phyloP scores from a whole-genome alignment of 1,284 basidiomycete genomes.

The Pseudozyma flocculosa region DNA sequence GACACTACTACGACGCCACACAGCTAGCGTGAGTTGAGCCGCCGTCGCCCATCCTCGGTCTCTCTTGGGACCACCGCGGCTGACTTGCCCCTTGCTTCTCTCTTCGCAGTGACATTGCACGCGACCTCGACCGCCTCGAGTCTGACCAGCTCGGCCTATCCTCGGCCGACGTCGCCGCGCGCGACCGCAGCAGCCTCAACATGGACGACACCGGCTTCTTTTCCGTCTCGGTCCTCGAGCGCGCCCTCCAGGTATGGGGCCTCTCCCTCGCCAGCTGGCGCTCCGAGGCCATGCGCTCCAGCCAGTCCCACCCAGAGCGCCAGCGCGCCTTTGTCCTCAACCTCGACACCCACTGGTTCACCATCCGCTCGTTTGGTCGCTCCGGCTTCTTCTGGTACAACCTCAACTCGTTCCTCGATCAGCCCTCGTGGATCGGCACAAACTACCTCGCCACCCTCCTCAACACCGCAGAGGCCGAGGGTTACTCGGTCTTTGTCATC shows the following conservation, averaged over 20 bases:
- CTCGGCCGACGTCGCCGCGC: slow-evolving; percentile 18
- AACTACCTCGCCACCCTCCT: slow-evolving; percentile 51
- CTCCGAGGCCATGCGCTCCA: slow-evolving; percentile 25
- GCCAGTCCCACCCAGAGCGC: slow-evolving; percentile 37
- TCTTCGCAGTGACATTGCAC: slow-evolving; percentile 27
- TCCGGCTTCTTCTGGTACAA: slow-evolving; percentile 49
- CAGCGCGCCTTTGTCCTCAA: slow-evolving; percentile 55
- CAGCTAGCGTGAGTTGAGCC: slow-evolving; percentile 31
- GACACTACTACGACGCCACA: slow-evolving; percentile 50
- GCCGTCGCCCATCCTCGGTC: neutral
- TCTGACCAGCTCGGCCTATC: slow-evolving; percentile 34
- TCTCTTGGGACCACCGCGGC: too few relatives aligned
- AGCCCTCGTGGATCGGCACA: slow-evolving; percentile 49
- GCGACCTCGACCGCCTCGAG: slow-evolving; percentile 39
- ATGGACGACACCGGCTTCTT: slow-evolving; percentile 57
- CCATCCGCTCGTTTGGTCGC: slow-evolving; percentile 47
- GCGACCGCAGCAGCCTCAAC: slow-evolving; percentile 33
- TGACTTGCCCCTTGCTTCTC: too few relatives aligned
- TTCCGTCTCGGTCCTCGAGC: slow-evolving; percentile 47
- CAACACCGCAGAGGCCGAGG: slow-evolving; percentile 45
- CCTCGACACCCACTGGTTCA: slow-evolving; percentile 54
- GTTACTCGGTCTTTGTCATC: slow-evolving; percentile 53
- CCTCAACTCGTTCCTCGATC: slow-evolving; percentile 49
- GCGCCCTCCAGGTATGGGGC: slow-evolving; percentile 43
- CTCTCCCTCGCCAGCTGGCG: slow-evolving; percentile 30